Base-by-base conservation (phyloP, 2,329 filamentous ascomycete genomes). In the Aspergillus costaricaensis region DNA sequence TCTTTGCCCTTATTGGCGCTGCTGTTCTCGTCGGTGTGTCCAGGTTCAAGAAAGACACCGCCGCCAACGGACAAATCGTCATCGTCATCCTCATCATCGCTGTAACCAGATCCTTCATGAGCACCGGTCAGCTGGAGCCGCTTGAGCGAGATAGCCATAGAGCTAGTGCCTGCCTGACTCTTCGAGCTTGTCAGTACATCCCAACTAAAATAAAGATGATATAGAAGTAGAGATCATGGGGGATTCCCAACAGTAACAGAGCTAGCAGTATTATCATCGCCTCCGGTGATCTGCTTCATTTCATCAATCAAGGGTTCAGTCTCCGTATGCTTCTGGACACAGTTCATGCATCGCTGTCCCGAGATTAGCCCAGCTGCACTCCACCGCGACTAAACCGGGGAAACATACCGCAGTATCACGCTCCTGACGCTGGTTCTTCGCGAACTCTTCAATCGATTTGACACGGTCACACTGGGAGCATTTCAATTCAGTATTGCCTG, bases 401-500 rank as follows among this genome's bases (percentile, higher is more conserved):
- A 5, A 44, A 17, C 80, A 62, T 78, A 83, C 82, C 25, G 78
- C 79, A 41, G 66, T 68, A 59, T 81, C 82, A 1, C 77, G 75
- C 43, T 80, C 77, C 27, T 68, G 72, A 14, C 83, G 76, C 71
- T 84, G 80, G 6, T 65, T 65, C 63, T 83, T 85, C 17, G 80
- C 78, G 64, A 85, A 87, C 0, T 74, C 73, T 5, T 82, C 78
- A 2, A 84, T 59, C 0, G 76, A 72, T 65, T 84, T 84, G 2
- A 72, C 76, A 58, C 76, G 67, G 19, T 76, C 69, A 66, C 85
- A 86, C 39, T 79, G 72, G 32, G 64, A 68, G 65, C 84, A 86
- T 8, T 74, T 72, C 27, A 85, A 67, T 64, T 86, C 84, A 4
- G 76, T 70, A 50, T 79, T 77, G 12, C 68, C 66, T 4, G 32